Evolutionary conservation across 140 eudicot species (phyloP).

Genomic region (Senecio squalidus): DNA sequence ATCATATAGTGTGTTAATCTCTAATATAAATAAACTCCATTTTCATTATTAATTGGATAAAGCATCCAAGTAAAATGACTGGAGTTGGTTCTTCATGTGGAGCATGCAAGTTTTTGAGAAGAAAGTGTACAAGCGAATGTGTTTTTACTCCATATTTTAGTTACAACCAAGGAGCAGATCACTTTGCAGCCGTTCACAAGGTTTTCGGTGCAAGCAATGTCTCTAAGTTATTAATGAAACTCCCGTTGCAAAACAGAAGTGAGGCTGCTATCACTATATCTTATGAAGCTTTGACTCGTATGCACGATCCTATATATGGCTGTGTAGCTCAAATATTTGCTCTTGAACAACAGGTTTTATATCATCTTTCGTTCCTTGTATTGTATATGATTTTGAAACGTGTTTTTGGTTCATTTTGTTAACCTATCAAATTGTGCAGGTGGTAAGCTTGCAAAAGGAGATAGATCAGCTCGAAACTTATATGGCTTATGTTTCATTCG

Average conservation of each 20-base stretch:
- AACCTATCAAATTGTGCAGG: constrained; percentile 34
- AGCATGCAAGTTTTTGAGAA: constrained; percentile 89
- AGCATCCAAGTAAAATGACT: constrained; percentile 37
- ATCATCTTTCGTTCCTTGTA: not conserved
- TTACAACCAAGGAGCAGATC: constrained; percentile 56
- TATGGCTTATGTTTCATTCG: constrained; percentile 37
- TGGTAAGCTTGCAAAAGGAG: constrained; percentile 67
- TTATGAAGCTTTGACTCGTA: constrained; percentile 77
- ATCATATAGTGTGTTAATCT: not conserved
- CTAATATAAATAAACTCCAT: constrained; percentile 13
- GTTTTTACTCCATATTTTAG: constrained; percentile 70
- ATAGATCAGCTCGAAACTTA: constrained; percentile 46
- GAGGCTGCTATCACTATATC: constrained; percentile 72
- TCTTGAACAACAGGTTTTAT: constrained; percentile 66
- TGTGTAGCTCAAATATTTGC: constrained; percentile 78
- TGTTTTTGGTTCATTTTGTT: constrained; percentile 4
- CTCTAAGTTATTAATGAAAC: constrained; percentile 54
- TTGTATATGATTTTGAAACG: too few relatives aligned
- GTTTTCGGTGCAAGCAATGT: constrained; percentile 95
- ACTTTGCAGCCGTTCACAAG: constrained; percentile 82
- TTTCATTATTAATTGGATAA: not conserved
- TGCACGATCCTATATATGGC: constrained; percentile 82
- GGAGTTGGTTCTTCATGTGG: constrained; percentile 80
- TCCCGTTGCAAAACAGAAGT: constrained; percentile 49
- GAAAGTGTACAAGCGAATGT: constrained; percentile 68